phyloP scores from a whole-genome alignment of 352 stramenopile species.

The Phytopythium chamaehyphon region DNA sequence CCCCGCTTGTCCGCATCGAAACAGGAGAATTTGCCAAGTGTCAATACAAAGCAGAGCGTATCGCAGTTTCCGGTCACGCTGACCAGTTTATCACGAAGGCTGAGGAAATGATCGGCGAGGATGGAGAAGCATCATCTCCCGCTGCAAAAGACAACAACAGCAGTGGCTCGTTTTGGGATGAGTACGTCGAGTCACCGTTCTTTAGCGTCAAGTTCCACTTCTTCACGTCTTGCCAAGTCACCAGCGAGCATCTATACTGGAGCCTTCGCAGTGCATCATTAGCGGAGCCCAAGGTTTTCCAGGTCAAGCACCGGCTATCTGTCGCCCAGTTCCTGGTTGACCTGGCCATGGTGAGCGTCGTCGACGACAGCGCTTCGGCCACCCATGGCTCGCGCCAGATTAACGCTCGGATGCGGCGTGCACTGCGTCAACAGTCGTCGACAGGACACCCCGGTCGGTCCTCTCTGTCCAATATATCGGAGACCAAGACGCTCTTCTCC shows the following conservation, averaged over 20 bases:
- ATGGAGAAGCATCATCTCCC: background rate
- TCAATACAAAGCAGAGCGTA: constrained; percentile 52
- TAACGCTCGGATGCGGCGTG: constrained; percentile 30
- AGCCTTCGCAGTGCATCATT: constrained; percentile 65
- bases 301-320: constrained; percentile 58
- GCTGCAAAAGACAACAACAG: background rate
- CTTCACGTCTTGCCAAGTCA: constrained; percentile 73
- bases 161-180: constrained; percentile 31
- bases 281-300: constrained; percentile 49
- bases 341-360: constrained; percentile 46
- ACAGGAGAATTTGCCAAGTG: constrained; percentile 69
- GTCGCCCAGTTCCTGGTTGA: constrained; percentile 63
- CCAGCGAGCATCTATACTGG: constrained; percentile 65
- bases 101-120: constrained; percentile 22
- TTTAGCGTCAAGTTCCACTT: constrained; percentile 65
- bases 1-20: constrained; percentile 45
- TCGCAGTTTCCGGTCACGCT: constrained; percentile 45
- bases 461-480: constrained; percentile 33
- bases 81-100: constrained; percentile 41
- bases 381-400: constrained; percentile 9
- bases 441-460: background rate
- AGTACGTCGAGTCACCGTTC: constrained; percentile 70
- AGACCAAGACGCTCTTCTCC: constrained; percentile 38
- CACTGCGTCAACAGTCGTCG: constrained; percentile 17
- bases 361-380: constrained; percentile 24